phyloP scores from a whole-genome alignment of 108 stramenopile species.

The Skeletonema costatum region DNA sequence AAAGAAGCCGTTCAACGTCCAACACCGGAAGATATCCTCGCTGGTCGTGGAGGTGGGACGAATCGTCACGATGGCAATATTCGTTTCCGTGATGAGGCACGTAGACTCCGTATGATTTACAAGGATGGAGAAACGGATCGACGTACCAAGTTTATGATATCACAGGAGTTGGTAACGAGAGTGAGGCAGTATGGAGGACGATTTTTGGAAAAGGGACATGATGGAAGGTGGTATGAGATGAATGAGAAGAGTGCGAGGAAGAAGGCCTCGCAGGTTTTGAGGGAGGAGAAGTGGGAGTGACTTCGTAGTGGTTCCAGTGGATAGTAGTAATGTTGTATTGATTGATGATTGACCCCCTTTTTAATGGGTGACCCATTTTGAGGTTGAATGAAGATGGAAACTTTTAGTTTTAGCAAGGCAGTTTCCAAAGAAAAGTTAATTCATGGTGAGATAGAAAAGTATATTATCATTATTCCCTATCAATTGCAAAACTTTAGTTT shows the following conservation, averaged over 20 bases:
- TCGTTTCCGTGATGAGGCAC: slow-evolving; percentile 13
- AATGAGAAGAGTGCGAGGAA: neutral
- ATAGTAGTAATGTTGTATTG: too few species aligned
- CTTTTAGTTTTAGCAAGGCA: neutral
- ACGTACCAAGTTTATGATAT: neutral
- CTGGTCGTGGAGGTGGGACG: slow-evolving; percentile 6
- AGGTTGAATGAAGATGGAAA: too few species aligned
- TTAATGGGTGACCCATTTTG: too few species aligned
- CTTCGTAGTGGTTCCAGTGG: too few species aligned
- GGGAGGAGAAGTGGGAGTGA: slow-evolving; percentile 14
- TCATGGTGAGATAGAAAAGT: neutral
- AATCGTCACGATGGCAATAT: slow-evolving; percentile 11
- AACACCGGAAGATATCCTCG: slow-evolving; percentile 3
- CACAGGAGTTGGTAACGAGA: neutral
- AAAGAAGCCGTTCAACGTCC: neutral
- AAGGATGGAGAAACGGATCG: neutral
- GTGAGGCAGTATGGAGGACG: slow-evolving; percentile 1
- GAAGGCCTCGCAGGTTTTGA: slow-evolving; percentile 9
- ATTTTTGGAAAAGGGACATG: slow-evolving; percentile 1
- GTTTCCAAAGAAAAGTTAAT: neutral
- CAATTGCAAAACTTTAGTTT: too few species aligned
- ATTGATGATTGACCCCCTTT: too few species aligned
- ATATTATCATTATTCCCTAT: too few species aligned
- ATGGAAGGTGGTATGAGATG: slow-evolving; percentile 7
- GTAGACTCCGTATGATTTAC: neutral